Percentiles rank a stretch among this genome's conserved stretches.
Evolutionary conservation across 805 yeast genomes (phyloP).

Genomic region (Metschnikowia cerradonensis): DNA sequence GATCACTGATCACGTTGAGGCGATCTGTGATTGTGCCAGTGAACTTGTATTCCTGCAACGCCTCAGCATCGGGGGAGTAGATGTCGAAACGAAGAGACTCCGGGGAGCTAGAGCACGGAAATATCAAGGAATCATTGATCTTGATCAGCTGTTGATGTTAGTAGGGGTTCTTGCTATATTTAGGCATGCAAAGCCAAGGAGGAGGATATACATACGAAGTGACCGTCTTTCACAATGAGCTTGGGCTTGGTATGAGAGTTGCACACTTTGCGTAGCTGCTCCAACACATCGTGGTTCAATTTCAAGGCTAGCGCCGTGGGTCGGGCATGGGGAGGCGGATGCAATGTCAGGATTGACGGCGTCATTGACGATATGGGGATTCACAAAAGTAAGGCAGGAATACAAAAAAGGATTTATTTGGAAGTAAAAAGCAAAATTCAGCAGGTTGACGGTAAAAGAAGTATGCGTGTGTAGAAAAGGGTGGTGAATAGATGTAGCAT

Average conservation of each 20-base stretch:
- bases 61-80: constrained; percentile 19
- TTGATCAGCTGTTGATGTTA: constrained; percentile 27
- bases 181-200: background rate
- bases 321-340: constrained; percentile 14
- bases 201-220: constrained; percentile 24
- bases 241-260: constrained; percentile 21
- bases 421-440: background rate
- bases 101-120: constrained; percentile 31
- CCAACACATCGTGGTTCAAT: constrained; percentile 26
- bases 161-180: constrained; percentile 11
- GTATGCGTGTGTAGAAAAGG: constrained; percentile 3
- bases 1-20: constrained; percentile 30
- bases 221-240: constrained; percentile 36
- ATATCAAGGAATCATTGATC: constrained; percentile 23
- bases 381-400: background rate
- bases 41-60: constrained; percentile 15
- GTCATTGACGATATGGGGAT: constrained; percentile 5
- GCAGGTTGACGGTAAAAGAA: background rate
- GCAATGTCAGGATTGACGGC: constrained; percentile 14
- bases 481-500: background rate
- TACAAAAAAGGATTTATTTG: background rate
- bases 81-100: constrained; percentile 37
- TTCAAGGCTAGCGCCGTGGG: constrained; percentile 28
- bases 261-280: constrained; percentile 21
- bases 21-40: constrained; percentile 31